Conservation (phyloP, 2,329 filamentous ascomycete species). For the Aspergillus felis region DNA sequence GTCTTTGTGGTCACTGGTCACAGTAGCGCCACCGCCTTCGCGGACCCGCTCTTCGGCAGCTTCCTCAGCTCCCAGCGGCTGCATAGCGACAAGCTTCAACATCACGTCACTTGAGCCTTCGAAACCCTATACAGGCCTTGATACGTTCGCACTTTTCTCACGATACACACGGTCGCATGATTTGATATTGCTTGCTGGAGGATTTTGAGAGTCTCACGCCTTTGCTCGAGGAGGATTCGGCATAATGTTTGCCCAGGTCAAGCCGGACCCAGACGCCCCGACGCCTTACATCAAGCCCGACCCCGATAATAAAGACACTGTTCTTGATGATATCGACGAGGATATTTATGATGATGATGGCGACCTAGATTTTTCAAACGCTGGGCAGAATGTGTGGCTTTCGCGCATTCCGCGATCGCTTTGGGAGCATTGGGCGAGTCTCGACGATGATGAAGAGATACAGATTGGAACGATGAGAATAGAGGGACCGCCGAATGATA, state of each 20-base stretch:
- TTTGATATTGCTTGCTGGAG: not conserved
- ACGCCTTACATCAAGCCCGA: constrained; percentile 38
- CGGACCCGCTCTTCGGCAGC: constrained; percentile 4
- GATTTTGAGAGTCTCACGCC: not conserved
- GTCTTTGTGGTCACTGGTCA: not conserved
- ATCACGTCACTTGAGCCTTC: constrained; percentile 8
- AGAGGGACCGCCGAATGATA: constrained; percentile 52
- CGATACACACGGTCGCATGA: not conserved
- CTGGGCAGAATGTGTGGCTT: constrained; percentile 58
- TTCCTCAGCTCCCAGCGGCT: constrained; percentile 1
- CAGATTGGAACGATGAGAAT: constrained; percentile 70
- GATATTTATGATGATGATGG: constrained; percentile 68
- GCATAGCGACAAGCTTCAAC: not conserved
- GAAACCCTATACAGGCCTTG: not conserved
- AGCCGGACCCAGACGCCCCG: constrained; percentile 38
- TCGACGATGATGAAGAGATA: constrained; percentile 78
- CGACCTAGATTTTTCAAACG: constrained; percentile 56
- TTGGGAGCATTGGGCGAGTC: constrained; percentile 71
- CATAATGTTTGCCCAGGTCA: constrained; percentile 35
- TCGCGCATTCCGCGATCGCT: constrained; percentile 75
- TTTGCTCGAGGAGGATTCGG: constrained; percentile 4
- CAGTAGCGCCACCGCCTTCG: constrained; percentile 17
- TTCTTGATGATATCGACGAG: constrained; percentile 44
- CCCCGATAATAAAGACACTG: constrained; percentile 37
- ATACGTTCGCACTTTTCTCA: not conserved